Evolutionary conservation across 805 yeast genomes (phyloP).

Genomic region (Starmerella stellata): DNA sequence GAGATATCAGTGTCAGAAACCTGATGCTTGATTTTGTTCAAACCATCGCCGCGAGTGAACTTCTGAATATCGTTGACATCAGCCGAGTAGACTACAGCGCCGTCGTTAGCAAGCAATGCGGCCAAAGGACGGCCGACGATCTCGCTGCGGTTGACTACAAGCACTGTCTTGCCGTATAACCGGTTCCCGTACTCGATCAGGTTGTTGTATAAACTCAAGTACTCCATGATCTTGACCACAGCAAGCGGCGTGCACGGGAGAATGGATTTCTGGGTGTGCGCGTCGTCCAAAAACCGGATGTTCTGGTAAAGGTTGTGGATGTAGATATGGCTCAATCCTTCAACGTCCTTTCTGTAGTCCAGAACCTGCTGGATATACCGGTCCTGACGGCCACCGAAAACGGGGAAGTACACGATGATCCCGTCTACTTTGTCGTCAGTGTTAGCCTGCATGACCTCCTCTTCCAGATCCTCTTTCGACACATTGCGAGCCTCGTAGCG

Average conservation of each 20-base stretch:
- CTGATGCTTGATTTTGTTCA: slow-evolving; percentile 62
- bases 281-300: slow-evolving; percentile 59
- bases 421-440: slow-evolving; percentile 62
- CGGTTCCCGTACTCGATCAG: slow-evolving; percentile 77
- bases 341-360: slow-evolving; percentile 83
- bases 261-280: slow-evolving; percentile 54
- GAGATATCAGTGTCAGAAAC: slow-evolving; percentile 41
- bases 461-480: slow-evolving; percentile 70
- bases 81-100: slow-evolving; percentile 86
- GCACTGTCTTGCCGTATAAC: slow-evolving; percentile 77
- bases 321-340: slow-evolving; percentile 79
- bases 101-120: slow-evolving; percentile 88
- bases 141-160: slow-evolving; percentile 84
- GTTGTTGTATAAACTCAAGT: slow-evolving; percentile 68
- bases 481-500: slow-evolving; percentile 58
- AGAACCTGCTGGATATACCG: slow-evolving; percentile 90
- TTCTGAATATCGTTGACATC: slow-evolving; percentile 76
- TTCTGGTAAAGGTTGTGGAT: slow-evolving; percentile 92
- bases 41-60: slow-evolving; percentile 86
- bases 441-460: slow-evolving; percentile 66
- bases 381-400: slow-evolving; percentile 86
- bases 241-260: slow-evolving; percentile 96
- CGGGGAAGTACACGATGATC: slow-evolving; percentile 94
- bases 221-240: slow-evolving; percentile 79
- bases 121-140: slow-evolving; percentile 96